These are phyloP conservation scores for Cystobasidium pallidum DNA, from an alignment of 1,284 basidiomycete genomes.

Conservation along the genomic window DNA sequence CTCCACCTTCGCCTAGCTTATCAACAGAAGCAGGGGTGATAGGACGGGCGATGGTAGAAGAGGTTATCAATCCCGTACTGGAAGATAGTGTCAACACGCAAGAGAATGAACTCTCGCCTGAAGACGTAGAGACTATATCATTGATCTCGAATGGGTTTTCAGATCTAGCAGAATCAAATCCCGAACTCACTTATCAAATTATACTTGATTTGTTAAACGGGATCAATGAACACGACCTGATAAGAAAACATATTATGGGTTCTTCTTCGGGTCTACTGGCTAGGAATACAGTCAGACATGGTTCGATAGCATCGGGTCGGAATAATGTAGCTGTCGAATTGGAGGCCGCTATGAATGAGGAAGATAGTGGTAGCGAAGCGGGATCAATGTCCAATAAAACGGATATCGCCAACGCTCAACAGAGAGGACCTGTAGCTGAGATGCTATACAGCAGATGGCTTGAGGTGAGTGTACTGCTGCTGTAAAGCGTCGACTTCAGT, in stretches of 20 bases:
- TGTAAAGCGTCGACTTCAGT: too few species aligned
- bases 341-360: conserved; percentile 62
- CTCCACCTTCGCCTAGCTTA: conserved; percentile 43
- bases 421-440: conserved; percentile 77
- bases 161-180: conserved; percentile 77
- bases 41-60: conserved; percentile 67
- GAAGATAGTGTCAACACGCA: conserved; percentile 58
- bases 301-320: not conserved
- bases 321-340: conserved; percentile 3
- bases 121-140: conserved; percentile 83
- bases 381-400: conserved; percentile 45
- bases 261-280: conserved; percentile 19
- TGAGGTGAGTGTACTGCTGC: too few species aligned
- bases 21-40: conserved; percentile 62
- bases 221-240: conserved; percentile 75
- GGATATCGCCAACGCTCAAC: conserved; percentile 36
- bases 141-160: conserved; percentile 86
- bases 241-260: conserved; percentile 26
- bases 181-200: conserved; percentile 79
- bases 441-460: conserved; percentile 94
- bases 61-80: conserved; percentile 76
- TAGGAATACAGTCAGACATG: conserved; percentile 26
- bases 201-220: conserved; percentile 86
- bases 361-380: conserved; percentile 60
- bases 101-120: conserved; percentile 74